Evolutionary conservation across 371 early-diverging fungal genomes (phyloP).

Genomic region (Actinomortierella ambigua): DNA sequence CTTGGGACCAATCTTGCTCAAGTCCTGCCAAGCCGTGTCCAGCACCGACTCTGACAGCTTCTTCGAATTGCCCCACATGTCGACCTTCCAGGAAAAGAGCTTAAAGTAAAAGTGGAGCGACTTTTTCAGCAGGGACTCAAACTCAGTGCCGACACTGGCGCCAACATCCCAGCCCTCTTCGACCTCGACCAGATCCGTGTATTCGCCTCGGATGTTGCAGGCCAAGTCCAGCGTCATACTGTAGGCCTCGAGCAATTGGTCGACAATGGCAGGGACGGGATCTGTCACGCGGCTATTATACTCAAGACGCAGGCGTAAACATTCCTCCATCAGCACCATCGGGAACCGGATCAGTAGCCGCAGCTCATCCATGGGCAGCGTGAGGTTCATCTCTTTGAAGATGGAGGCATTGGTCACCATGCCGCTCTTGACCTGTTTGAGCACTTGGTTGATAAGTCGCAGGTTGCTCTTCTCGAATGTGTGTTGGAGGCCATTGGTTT

Average conservation of each 20-base stretch:
- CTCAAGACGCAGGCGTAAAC: constrained; percentile 76
- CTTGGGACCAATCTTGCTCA: constrained; percentile 68
- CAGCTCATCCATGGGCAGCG: constrained; percentile 67
- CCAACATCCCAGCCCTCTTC: constrained; percentile 75
- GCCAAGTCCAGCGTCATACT: constrained; percentile 74
- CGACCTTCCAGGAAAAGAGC: constrained; percentile 74
- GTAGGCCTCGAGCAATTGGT: constrained; percentile 84
- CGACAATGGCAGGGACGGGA: constrained; percentile 74
- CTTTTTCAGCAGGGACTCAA: constrained; percentile 72
- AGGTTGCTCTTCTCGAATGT: constrained; percentile 82
- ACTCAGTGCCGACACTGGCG: constrained; percentile 64
- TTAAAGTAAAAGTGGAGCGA: constrained; percentile 81
- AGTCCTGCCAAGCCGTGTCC: constrained; percentile 82
- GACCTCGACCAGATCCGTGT: constrained; percentile 65
- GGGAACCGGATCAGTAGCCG: constrained; percentile 80
- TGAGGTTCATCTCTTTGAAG: constrained; percentile 73
- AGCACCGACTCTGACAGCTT: constrained; percentile 78
- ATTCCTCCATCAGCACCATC: constrained; percentile 77
- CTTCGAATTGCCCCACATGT: constrained; percentile 48
- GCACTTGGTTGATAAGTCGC: constrained; percentile 55
- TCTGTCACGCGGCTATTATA: constrained; percentile 73
- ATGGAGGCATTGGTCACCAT: constrained; percentile 68
- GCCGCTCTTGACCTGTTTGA: constrained; percentile 66
- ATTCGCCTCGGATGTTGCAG: constrained; percentile 73
- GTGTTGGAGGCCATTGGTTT: constrained; percentile 79